Conservation (phyloP, 192 early-diverging fungal genomes). For the Gaertneriomyces sp. region DNA sequence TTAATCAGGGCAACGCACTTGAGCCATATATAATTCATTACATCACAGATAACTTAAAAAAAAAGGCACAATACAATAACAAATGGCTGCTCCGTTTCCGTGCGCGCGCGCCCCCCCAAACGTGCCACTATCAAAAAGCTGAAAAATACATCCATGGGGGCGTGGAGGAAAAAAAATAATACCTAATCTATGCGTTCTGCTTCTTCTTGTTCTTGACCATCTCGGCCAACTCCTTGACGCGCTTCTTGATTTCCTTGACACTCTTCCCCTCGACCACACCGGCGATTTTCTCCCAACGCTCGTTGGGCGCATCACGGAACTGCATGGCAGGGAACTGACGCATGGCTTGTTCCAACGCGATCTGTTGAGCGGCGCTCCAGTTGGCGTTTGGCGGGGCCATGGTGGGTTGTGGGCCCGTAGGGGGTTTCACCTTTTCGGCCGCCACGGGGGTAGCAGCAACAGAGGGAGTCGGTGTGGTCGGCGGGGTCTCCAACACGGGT, state of each 20-base stretch:
- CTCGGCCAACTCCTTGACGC: slow-evolving; percentile 49
- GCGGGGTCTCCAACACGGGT: slow-evolving; percentile 29
- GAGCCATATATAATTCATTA: no score
- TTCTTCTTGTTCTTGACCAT: slow-evolving; percentile 42
- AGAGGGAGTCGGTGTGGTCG: slow-evolving; percentile 14
- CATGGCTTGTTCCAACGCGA: slow-evolving; percentile 41
- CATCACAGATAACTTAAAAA: no score
- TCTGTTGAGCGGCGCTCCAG: slow-evolving; percentile 47
- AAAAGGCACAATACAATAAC: no score
- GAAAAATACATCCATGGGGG: no score
- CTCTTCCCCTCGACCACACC: slow-evolving; percentile 41
- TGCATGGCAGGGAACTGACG: slow-evolving; percentile 43
- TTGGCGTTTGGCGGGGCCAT: slow-evolving; percentile 31
- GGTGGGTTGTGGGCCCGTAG: slow-evolving; percentile 5
- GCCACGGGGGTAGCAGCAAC: slow-evolving; percentile 6
- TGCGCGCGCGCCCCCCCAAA: no score
- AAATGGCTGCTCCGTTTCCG: no score
- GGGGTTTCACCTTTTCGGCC: slow-evolving; percentile 8
- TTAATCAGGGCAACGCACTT: no score
- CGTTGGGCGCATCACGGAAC: slow-evolving; percentile 37
- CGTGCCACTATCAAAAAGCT: no score
- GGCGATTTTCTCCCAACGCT: slow-evolving; percentile 54
- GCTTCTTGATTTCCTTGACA: slow-evolving; percentile 48
- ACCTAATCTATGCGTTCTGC: slow-evolving; percentile 17
- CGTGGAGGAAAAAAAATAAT: neutral